Conservation (phyloP, 805 yeast genomes). For the Metschnikowia corniflorae region DNA sequence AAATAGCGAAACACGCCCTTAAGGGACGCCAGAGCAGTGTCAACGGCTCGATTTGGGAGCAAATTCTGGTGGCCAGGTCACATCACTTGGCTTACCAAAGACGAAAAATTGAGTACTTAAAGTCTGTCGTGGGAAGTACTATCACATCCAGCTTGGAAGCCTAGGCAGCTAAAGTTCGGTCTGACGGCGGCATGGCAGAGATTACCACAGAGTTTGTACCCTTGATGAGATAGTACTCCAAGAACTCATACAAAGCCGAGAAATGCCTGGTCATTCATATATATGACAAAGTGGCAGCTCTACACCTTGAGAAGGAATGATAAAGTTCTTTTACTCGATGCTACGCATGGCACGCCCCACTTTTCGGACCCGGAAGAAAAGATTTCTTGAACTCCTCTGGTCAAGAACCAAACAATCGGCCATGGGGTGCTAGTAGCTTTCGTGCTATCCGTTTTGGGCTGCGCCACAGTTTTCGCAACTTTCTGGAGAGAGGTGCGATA, state of each 20-base stretch:
- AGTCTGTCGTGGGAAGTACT: not conserved
- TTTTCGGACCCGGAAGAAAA: not conserved
- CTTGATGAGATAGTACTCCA: not conserved
- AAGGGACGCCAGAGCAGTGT: not conserved
- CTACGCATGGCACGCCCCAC: not conserved
- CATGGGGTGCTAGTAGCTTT: not conserved
- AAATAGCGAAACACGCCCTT: not conserved
- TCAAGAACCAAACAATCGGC: not conserved
- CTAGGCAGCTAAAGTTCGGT: not conserved
- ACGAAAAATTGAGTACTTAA: not conserved
- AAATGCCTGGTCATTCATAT: not conserved
- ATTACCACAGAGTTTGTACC: not conserved
- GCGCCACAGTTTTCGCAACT: not conserved
- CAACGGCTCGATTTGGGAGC: not conserved
- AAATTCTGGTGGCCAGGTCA: not conserved
- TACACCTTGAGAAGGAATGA: not conserved
- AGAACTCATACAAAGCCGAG: not conserved
- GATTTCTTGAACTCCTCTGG: not conserved
- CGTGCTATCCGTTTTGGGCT: not conserved
- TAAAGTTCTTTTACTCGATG: not conserved
- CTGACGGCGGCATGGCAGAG: not conserved
- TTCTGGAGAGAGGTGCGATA: not conserved
- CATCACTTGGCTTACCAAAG: not conserved
- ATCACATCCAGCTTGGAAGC: not conserved
- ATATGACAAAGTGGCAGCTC: not conserved